Evolutionary conservation across 2,329 filamentous ascomycete species (phyloP).

Genomic region (Xylogone sp.): DNA sequence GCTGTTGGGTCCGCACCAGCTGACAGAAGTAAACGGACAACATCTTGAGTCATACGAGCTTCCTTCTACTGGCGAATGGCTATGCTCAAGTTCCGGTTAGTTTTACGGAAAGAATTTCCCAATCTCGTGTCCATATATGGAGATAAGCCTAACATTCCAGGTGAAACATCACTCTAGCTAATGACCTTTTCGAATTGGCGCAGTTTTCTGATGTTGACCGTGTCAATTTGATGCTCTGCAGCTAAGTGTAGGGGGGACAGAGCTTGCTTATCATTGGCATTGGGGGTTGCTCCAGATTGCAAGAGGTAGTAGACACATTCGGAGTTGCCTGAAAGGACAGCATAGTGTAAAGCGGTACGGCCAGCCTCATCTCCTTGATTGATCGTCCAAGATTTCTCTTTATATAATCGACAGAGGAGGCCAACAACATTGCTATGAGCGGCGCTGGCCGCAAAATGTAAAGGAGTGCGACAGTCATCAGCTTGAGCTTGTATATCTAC

Average conservation of each 20-base stretch:
- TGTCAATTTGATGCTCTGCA: constrained; percentile 49
- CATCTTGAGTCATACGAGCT: too few species aligned
- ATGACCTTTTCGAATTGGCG: background rate
- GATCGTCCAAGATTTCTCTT: constrained; percentile 36
- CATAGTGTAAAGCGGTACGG: constrained; percentile 3
- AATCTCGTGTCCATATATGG: too few species aligned
- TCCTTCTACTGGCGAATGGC: too few species aligned
- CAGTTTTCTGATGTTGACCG: background rate
- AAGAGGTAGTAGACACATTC: constrained; percentile 3
- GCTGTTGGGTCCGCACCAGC: background rate
- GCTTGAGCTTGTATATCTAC: constrained; percentile 4
- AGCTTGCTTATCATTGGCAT: constrained; percentile 32
- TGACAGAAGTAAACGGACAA: too few species aligned
- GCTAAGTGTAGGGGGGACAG: constrained; percentile 41
- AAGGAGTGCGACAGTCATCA: constrained; percentile 4
- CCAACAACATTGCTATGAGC: constrained; percentile 25
- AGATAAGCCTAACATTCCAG: too few species aligned
- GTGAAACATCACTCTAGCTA: background rate
- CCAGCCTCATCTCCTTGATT: constrained; percentile 36
- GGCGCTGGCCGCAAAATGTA: constrained; percentile 12
- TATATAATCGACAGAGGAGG: too few species aligned
- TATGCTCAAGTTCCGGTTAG: too few species aligned
- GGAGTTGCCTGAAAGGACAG: constrained; percentile 1
- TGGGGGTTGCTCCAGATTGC: constrained; percentile 25
- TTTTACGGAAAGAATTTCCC: too few species aligned